Evolutionary conservation across 108 stramenopile genomes (phyloP).

Genomic region (Bacterosira constricta): DNA sequence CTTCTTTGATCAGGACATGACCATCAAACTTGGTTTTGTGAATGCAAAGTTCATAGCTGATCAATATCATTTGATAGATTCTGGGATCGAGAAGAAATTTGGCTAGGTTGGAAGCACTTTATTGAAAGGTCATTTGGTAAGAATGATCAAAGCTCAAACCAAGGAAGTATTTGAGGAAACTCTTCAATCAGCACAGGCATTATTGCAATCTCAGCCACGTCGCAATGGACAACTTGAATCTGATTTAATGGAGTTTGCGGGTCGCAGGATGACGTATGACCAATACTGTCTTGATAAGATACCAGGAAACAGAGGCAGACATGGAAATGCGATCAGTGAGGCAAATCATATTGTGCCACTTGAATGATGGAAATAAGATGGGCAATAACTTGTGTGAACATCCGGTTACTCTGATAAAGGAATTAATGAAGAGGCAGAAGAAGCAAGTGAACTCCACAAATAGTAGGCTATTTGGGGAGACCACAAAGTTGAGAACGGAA

Average conservation of each 20-base stretch:
- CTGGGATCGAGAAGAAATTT: slow-evolving; percentile 7
- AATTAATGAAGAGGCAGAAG: no score
- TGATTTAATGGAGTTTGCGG: slow-evolving; percentile 1
- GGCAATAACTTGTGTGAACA: slow-evolving; percentile 6
- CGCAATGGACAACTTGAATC: no score
- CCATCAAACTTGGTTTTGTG: neutral
- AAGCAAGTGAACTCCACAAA: no score
- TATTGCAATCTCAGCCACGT: no score
- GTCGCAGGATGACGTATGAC: neutral
- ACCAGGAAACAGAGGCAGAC: neutral
- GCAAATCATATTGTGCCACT: neutral
- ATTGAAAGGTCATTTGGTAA: neutral
- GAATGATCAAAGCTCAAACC: neutral
- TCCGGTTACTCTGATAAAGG: no score
- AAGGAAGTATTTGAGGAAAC: no score
- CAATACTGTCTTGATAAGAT: neutral
- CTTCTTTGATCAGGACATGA: slow-evolving; percentile 7
- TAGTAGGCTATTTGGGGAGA: no score
- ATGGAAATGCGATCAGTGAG: neutral
- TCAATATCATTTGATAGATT: neutral
- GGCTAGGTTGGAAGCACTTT: neutral
- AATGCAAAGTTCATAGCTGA: slow-evolving; percentile 6
- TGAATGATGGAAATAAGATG: slow-evolving; percentile 6
- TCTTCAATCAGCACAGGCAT: no score
- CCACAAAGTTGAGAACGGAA: no score